Conservation (phyloP, 2,329 filamentous ascomycete species). For the Aureobasidium subglaciale region DNA sequence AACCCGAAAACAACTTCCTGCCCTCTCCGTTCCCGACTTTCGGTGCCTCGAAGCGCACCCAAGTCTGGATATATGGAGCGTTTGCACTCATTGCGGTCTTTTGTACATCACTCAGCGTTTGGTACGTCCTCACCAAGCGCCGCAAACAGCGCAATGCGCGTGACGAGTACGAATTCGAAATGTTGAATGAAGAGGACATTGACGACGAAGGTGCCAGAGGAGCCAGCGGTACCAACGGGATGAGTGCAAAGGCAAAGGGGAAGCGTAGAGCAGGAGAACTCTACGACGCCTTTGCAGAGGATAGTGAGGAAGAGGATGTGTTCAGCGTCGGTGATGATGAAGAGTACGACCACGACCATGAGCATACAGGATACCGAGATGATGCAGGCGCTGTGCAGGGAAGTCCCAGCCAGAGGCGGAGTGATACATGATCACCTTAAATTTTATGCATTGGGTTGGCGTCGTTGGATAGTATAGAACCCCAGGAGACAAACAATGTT, state of each 20-base stretch:
- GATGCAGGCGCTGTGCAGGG: constrained; percentile 14
- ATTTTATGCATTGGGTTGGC: constrained; percentile 7
- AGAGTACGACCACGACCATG: constrained; percentile 30
- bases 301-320: constrained; percentile 59
- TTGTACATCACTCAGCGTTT: constrained; percentile 70
- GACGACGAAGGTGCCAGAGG: constrained; percentile 38
- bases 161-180: constrained; percentile 89
- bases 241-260: constrained; percentile 35
- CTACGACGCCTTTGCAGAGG: constrained; percentile 95
- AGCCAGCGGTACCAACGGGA: constrained; percentile 29
- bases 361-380: constrained; percentile 18
- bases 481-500: background rate
- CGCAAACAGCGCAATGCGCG: constrained; percentile 58
- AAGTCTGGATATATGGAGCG: constrained; percentile 89
- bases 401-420: background rate
- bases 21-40: constrained; percentile 88
- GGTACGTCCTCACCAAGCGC: constrained; percentile 69
- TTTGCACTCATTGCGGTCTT: constrained; percentile 79
- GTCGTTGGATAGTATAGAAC: constrained; percentile 16
- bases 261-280: constrained; percentile 71
- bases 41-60: constrained; percentile 76
- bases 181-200: constrained; percentile 73
- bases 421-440: constrained; percentile 14
- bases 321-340: constrained; percentile 32
- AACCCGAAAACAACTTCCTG: constrained; percentile 51